Percentiles rank a stretch among this genome's conserved stretches.
Conservation (phyloP, 345 rosid species). For the Rubroshorea leprosula region DNA sequence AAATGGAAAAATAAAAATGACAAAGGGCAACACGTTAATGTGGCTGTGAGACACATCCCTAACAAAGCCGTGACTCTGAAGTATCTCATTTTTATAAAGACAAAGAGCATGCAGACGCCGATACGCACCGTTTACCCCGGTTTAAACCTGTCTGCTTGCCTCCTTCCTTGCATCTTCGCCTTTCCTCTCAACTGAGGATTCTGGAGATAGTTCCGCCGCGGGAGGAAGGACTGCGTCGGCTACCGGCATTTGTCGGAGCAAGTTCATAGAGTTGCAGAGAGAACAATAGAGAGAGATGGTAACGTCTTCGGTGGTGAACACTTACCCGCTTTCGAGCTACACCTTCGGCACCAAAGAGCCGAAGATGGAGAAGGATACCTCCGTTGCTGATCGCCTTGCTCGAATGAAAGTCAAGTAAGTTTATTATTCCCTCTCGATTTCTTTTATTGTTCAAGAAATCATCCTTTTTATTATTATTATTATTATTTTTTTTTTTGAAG, state of each 20-base stretch:
- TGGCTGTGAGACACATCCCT: too few species aligned
- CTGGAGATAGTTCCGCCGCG: too few species aligned
- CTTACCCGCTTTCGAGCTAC: constrained; percentile 89
- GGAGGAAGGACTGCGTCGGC: neutral
- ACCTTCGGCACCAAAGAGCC: constrained; percentile 95
- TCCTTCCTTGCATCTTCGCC: too few species aligned
- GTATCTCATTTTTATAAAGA: too few species aligned
- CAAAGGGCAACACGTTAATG: too few species aligned
- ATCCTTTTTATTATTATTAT: too few species aligned
- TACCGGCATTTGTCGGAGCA: neutral
- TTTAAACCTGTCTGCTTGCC: too few species aligned
- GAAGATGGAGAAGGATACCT: constrained; percentile 91
- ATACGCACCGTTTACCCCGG: too few species aligned
- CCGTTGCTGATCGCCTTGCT: constrained; percentile 96
- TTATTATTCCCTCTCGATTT: neutral
- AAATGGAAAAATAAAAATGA: too few species aligned
- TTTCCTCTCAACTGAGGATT: too few species aligned
- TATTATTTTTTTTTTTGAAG: neutral
- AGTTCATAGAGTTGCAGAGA: neutral
- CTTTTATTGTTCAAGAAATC: neutral
- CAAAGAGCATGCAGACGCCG: too few species aligned
- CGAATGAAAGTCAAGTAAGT: constrained; percentile 95
- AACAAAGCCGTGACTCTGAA: too few species aligned
- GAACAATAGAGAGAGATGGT: constrained; percentile 39
- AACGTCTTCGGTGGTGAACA: constrained; percentile 74